Percentiles rank a stretch among this genome's conserved stretches.
Evolutionary conservation across 345 rosid genomes (phyloP).

Genomic region (Hirschfeldia incana): DNA sequence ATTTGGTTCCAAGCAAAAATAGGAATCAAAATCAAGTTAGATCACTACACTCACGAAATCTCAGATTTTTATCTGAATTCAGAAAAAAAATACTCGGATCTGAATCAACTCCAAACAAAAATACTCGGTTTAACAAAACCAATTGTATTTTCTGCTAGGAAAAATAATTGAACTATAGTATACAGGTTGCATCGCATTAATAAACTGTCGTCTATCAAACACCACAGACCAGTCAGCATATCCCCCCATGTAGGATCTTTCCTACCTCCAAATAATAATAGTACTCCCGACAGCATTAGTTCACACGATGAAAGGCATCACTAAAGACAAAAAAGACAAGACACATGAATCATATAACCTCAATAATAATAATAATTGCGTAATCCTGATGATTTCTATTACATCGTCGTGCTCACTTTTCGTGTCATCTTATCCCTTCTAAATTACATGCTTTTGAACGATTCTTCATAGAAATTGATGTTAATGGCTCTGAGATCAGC

Average conservation of each 20-base stretch:
- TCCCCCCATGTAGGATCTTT: conserved; percentile 11
- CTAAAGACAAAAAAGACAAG: conserved; percentile 21
- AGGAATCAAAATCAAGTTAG: not conserved
- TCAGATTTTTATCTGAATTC: no score
- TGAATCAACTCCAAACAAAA: no score
- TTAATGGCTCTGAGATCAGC: conserved; percentile 40
- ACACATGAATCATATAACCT: conserved; percentile 29
- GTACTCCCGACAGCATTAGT: conserved; percentile 28
- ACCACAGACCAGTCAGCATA: conserved; percentile 31
- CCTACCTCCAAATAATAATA: not conserved
- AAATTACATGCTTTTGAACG: not conserved
- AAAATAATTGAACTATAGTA: not conserved
- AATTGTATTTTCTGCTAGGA: no score
- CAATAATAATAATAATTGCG: conserved; percentile 23
- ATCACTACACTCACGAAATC: not conserved
- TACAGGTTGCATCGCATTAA: conserved; percentile 28
- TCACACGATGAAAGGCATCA: conserved; percentile 36
- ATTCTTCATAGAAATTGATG: not conserved
- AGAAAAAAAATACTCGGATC: no score
- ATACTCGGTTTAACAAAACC: no score
- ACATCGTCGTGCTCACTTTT: conserved; percentile 11
- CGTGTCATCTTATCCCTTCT: conserved; percentile 22
- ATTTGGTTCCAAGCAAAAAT: not conserved
- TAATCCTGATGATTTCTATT: conserved; percentile 12
- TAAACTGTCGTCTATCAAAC: conserved; percentile 26